Base-by-base conservation (phyloP, 345 rosid species). In the Ceriops zippeliana region DNA sequence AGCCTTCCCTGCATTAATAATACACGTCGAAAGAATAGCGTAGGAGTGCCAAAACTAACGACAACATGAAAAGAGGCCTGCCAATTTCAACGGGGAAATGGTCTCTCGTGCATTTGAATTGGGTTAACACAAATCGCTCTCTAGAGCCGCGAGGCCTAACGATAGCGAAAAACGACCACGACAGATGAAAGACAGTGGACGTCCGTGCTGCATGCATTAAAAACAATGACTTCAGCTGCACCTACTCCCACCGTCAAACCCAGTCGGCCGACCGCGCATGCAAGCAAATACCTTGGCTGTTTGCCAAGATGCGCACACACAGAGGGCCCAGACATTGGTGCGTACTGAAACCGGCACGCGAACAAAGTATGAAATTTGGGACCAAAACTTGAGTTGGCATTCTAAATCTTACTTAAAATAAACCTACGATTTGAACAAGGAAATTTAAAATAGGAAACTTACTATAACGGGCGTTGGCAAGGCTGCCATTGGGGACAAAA, bases 391-490 rank as follows among this genome's bases (percentile, higher is more conserved):
- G 47, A 38, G 16, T 10, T 42, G 1, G 13, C 9, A 37, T 11
- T 1, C 0, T 3, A 42, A 2, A 42, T 0, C 3, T 11, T 11
- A 2, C 19, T 11, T 13, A 2, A 22, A 9, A 7, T 21, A 24
- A 24, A 24, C 9, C 28, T 22, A 1, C 4, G 22, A 1, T 8
- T 4, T 42, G 53, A 8, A 7, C 37, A 34, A 34, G 9, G 37
- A 34, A 34, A 34, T 1, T 34, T 0, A 7, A 34, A 34, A 7
- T 7, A 34, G 37, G 37, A 34, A 58, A 83, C 96, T 91, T 71
- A 91, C 97, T 78, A 88, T 86, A 90, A 78, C 96, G 97, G 57
- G 97, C 89, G 88, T 72, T 77, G 62, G 80, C 76, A 4, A 77
- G 80, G 73, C 80, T 72, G 58, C 80, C 76, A 30, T 72, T 72